These are phyloP conservation scores for Cicer judaicum DNA, from an alignment of 306 rosid genomes.

Conservation along the genomic window DNA sequence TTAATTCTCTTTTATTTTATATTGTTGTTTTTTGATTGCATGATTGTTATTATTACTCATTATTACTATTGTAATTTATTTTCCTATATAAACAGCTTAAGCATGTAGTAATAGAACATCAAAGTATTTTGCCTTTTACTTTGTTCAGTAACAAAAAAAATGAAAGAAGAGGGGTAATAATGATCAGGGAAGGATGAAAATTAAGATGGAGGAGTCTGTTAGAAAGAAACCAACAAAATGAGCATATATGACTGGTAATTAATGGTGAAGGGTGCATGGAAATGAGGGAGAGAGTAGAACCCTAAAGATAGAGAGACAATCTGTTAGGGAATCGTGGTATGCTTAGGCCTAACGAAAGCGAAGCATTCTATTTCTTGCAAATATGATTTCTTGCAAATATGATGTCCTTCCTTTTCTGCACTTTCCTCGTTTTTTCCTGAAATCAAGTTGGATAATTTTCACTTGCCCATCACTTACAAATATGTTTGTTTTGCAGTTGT, in stretches of 20 bases:
- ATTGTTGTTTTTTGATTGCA: too few species aligned
- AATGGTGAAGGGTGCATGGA: neutral
- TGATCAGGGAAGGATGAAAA: neutral
- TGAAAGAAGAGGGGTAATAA: neutral
- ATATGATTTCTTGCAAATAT: slow-evolving; percentile 9
- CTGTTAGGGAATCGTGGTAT: neutral
- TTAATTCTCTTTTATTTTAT: too few species aligned
- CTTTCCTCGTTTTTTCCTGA: neutral
- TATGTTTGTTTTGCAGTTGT: slow-evolving; percentile 66
- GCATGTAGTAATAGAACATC: too few species aligned
- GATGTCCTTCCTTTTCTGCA: neutral
- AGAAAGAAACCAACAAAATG: neutral
- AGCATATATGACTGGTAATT: neutral
- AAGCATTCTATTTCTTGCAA: slow-evolving; percentile 8
- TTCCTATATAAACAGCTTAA: too few species aligned
- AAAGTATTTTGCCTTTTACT: too few species aligned
- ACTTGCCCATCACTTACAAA: slow-evolving; percentile 27
- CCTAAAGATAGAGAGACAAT: neutral
- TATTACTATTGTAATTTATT: too few species aligned
- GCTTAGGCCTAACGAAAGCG: slow-evolving; percentile 4
- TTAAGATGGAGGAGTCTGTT: slow-evolving; percentile 1
- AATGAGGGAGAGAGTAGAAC: slow-evolving; percentile 6
- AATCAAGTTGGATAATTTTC: slow-evolving; percentile 11
- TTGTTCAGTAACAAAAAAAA: neutral
- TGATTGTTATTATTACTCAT: too few species aligned